These are phyloP conservation scores for Beta vulgaris DNA, from an alignment of 148 eudicot species.

Conservation along the genomic window DNA sequence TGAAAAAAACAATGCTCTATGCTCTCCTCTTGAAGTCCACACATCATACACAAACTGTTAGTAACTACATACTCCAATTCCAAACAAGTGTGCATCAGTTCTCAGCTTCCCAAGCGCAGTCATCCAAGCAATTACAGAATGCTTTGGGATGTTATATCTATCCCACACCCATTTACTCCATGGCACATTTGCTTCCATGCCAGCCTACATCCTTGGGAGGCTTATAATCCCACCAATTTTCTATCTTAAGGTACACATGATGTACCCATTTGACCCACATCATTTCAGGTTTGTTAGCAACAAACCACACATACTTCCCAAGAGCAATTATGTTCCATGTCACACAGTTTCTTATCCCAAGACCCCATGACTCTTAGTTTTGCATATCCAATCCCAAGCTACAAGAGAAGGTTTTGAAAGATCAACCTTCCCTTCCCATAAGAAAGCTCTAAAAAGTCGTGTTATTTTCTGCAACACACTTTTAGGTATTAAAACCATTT, in stretches of 20 bases:
- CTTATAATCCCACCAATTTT: neutral
- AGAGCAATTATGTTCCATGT: neutral
- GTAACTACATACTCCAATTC: neutral
- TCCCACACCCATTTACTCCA: neutral
- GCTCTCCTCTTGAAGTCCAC: no score
- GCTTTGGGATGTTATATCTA: neutral
- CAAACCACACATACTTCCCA: neutral
- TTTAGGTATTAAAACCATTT: neutral
- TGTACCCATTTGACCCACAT: neutral
- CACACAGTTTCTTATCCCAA: neutral
- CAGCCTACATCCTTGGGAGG: neutral
- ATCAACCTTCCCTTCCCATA: no score
- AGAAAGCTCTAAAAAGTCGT: no score
- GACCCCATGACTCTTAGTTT: neutral
- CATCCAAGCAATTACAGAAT: neutral
- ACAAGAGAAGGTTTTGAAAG: no score
- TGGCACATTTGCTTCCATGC: neutral
- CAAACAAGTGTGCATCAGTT: neutral
- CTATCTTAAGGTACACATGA: neutral
- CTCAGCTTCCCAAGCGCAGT: neutral
- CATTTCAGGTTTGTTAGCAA: neutral
- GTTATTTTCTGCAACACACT: neutral
- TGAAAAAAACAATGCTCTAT: no score
- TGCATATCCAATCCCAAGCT: neutral
- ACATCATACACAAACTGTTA: no score